Conservation (phyloP, 805 yeast genomes). For the Alloascoidea hylecoeti region DNA sequence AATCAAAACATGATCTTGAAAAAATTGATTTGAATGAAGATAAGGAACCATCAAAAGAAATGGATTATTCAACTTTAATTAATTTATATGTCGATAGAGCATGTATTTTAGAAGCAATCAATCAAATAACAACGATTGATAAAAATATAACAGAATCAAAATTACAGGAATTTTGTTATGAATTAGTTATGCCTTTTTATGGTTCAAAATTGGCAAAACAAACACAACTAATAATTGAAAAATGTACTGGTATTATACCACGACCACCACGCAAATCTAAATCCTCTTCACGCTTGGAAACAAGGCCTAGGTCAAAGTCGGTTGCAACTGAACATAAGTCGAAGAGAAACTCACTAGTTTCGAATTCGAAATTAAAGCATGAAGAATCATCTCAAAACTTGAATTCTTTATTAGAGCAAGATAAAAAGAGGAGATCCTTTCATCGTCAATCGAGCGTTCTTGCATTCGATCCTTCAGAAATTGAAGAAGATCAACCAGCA, state of each 20-base stretch:
- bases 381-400: too few species aligned
- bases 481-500: background rate
- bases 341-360: too few species aligned
- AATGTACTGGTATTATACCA: conserved; percentile 1
- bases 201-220: background rate
- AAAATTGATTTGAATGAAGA: background rate
- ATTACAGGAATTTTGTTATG: background rate
- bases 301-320: background rate
- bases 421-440: background rate
- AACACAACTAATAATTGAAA: background rate
- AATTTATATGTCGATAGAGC: background rate
- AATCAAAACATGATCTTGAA: background rate
- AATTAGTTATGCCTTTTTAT: background rate
- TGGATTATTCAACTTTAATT: background rate
- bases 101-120: conserved; percentile 1
- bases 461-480: background rate
- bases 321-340: background rate
- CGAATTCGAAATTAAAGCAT: background rate
- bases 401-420: background rate
- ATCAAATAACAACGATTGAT: too few species aligned
- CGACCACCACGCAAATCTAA: too few species aligned
- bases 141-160: background rate
- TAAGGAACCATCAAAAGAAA: background rate
- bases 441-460: background rate
- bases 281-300: background rate